Conservation (phyloP, 2,329 filamentous ascomycete genomes). For the Hypoxylon sp. region DNA sequence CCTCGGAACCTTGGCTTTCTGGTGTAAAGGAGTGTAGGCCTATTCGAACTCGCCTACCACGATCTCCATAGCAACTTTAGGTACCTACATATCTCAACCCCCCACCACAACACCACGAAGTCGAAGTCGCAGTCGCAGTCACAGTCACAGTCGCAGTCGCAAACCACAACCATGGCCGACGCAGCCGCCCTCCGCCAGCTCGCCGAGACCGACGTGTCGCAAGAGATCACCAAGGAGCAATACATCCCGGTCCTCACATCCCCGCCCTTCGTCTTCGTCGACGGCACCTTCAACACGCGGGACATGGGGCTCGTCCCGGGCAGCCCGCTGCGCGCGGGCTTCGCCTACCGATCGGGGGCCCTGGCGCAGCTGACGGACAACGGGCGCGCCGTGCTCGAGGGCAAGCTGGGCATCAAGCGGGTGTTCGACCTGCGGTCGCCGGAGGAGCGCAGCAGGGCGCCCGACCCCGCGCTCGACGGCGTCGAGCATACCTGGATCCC, state of each 20-base stretch:
- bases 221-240: slow-evolving; percentile 57
- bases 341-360: slow-evolving; percentile 64
- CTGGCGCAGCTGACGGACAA: slow-evolving; percentile 57
- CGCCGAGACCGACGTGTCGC: slow-evolving; percentile 59
- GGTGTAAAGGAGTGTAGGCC: neutral
- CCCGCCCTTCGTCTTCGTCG: slow-evolving; percentile 64
- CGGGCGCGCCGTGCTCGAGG: slow-evolving; percentile 58
- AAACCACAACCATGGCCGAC: slow-evolving; percentile 47
- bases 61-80: neutral
- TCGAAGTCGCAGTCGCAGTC: neutral
- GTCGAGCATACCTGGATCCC: slow-evolving; percentile 64
- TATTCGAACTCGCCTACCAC: neutral
- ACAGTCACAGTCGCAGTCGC: slow-evolving; percentile 13
- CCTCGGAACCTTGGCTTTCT: neutral
- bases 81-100: neutral
- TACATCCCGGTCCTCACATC: slow-evolving; percentile 57
- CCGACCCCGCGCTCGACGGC: slow-evolving; percentile 62
- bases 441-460: slow-evolving; percentile 60
- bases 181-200: slow-evolving; percentile 57
- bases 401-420: slow-evolving; percentile 59
- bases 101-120: neutral
- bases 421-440: slow-evolving; percentile 68
- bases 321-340: slow-evolving; percentile 59
- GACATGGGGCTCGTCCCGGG: slow-evolving; percentile 64
- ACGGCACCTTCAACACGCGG: slow-evolving; percentile 67